A percentile compares a stretch with the other conserved stretches of the same genome.
Conservation (phyloP, 1,284 basidiomycete genomes). For the Heliocybe sulcata region DNA sequence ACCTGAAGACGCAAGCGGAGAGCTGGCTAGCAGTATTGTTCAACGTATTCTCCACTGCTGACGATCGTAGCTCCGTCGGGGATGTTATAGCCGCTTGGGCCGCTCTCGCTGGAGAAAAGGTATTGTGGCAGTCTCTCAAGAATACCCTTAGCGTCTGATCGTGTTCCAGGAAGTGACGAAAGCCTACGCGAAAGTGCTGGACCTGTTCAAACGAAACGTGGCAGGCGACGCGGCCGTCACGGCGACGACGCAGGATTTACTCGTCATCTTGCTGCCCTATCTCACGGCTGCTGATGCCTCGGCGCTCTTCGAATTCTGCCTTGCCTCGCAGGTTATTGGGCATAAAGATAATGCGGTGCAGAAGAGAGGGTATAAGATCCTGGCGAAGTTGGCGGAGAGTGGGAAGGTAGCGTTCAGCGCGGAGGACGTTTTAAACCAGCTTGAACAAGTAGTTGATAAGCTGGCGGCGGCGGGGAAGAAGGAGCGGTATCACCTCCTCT, state of each 20-base stretch:
- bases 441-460: conserved; percentile 59
- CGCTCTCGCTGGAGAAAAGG: conserved; percentile 69
- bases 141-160: neutral
- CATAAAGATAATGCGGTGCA: conserved; percentile 85
- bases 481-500: conserved; percentile 80
- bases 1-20: conserved; percentile 76
- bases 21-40: conserved; percentile 94
- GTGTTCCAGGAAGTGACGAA: conserved; percentile 59
- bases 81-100: conserved; percentile 89
- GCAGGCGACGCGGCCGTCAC: conserved; percentile 38
- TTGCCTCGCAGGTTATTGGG: conserved; percentile 53
- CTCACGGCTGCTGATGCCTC: conserved; percentile 56
- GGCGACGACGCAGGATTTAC: conserved; percentile 85
- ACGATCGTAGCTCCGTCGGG: conserved; percentile 78
- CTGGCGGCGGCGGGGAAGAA: conserved; percentile 86
- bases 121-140: conserved; percentile 18
- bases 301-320: conserved; percentile 58
- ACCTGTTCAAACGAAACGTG: conserved; percentile 48
- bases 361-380: conserved; percentile 91
- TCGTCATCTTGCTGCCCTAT: conserved; percentile 79
- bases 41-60: conserved; percentile 92
- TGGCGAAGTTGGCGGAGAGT: conserved; percentile 67
- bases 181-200: conserved; percentile 77
- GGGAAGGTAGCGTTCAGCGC: conserved; percentile 50
- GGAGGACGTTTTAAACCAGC: conserved; percentile 50